phyloP scores from a whole-genome alignment of 2,329 filamentous ascomycete genomes.

The Didymella exigua region DNA sequence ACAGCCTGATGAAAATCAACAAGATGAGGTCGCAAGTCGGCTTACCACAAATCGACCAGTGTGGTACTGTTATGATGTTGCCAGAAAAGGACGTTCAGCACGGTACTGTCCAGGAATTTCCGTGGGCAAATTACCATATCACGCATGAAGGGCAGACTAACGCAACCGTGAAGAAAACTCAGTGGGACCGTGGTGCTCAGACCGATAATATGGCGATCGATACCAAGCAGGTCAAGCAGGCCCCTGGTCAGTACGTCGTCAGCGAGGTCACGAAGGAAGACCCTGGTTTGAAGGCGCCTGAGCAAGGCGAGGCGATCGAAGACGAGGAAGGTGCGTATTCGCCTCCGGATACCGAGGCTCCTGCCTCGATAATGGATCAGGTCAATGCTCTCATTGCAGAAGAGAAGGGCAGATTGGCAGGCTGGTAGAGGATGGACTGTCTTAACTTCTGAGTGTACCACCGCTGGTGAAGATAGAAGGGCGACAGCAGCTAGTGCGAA shows the following conservation, averaged over 20 bases:
- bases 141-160: no score
- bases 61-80: neutral
- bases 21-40: neutral
- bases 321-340: neutral
- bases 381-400: slow-evolving; percentile 2
- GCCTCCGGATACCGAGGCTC: neutral
- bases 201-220: no score
- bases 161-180: no score
- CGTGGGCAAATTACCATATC: no score
- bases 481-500: no score
- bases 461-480: no score
- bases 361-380: neutral
- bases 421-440: no score
- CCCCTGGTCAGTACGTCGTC: no score
- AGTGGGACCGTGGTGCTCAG: no score
- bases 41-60: neutral
- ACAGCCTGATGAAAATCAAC: neutral
- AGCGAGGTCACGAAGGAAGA: neutral
- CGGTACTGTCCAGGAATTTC: neutral
- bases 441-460: no score
- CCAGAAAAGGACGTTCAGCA: neutral
- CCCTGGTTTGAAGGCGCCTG: neutral
- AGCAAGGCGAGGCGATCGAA: neutral
- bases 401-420: neutral
- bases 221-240: no score